These are phyloP conservation scores for Phytophthora podocarpi DNA, from an alignment of 352 stramenopile genomes.

Conservation along the genomic window DNA sequence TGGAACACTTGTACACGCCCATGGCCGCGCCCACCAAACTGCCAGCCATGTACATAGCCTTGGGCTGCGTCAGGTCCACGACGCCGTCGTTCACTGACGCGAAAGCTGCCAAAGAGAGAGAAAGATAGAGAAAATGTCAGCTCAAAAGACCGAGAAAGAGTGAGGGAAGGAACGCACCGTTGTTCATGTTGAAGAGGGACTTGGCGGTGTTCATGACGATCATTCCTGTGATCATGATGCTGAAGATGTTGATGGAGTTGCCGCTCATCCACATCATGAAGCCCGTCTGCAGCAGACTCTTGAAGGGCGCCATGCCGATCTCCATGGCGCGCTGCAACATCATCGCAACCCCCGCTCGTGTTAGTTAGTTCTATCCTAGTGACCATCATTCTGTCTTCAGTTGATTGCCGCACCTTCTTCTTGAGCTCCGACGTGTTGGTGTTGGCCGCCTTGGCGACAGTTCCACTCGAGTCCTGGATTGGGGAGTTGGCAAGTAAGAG, in stretches of 20 bases:
- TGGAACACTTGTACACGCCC: constrained; percentile 92
- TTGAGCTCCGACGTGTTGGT: constrained; percentile 84
- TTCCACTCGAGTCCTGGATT: constrained; percentile 50
- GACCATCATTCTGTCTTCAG: neutral
- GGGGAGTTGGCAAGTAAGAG: neutral
- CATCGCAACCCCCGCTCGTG: neutral
- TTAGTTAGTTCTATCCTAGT: neutral
- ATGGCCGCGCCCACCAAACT: constrained; percentile 89
- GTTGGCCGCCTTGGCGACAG: constrained; percentile 66
- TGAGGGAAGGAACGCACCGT: constrained; percentile 43
- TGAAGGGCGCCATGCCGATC: constrained; percentile 90
- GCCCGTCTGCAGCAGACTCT: constrained; percentile 92
- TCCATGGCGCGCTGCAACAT: constrained; percentile 85
- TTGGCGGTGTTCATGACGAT: constrained; percentile 93
- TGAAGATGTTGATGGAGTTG: constrained; percentile 95
- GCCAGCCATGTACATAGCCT: constrained; percentile 89
- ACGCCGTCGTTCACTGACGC: constrained; percentile 72
- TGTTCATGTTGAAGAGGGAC: constrained; percentile 86
- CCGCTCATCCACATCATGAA: constrained; percentile 98
- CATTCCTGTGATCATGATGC: constrained; percentile 95
- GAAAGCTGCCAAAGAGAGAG: constrained; percentile 56
- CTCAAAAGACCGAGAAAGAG: neutral
- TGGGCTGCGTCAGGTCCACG: constrained; percentile 85
- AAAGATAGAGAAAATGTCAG: neutral
- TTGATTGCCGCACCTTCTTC: constrained; percentile 70